phyloP scores from a whole-genome alignment of 179 eudicot species.

The Amaranthus tricolor region DNA sequence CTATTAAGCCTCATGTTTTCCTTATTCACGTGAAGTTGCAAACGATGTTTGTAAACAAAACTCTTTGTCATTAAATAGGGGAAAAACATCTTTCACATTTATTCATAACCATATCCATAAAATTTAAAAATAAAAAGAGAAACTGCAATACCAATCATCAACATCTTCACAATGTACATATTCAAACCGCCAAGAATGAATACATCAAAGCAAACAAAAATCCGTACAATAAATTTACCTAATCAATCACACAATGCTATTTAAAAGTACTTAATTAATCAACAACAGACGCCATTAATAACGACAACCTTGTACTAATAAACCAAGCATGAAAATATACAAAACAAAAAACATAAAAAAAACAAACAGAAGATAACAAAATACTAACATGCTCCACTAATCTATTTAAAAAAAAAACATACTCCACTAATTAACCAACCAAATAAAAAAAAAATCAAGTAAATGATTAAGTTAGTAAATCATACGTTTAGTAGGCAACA shows the following conservation, averaged over 20 bases:
- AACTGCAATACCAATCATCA: not conserved
- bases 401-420: not conserved
- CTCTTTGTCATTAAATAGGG: no score
- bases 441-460: not conserved
- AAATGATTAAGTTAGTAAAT: not conserved
- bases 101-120: no score
- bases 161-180: not conserved
- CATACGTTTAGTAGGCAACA: slow-evolving; percentile 39
- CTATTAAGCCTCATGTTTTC: no score
- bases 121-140: no score
- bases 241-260: not conserved
- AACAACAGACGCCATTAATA: slow-evolving; percentile 8
- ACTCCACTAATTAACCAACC: not conserved
- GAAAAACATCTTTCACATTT: no score
- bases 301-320: slow-evolving; percentile 7
- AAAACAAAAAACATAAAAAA: not conserved
- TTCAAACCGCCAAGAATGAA: not conserved
- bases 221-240: no score
- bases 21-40: no score
- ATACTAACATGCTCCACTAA: not conserved
- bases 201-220: no score
- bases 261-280: not conserved
- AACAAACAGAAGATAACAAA: not conserved
- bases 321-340: not conserved
- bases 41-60: no score